Evolutionary conservation across 805 yeast genomes (phyloP), one percentile per base, ranked within the genome.

Genomic region (Candida parachauliodes): DNA sequence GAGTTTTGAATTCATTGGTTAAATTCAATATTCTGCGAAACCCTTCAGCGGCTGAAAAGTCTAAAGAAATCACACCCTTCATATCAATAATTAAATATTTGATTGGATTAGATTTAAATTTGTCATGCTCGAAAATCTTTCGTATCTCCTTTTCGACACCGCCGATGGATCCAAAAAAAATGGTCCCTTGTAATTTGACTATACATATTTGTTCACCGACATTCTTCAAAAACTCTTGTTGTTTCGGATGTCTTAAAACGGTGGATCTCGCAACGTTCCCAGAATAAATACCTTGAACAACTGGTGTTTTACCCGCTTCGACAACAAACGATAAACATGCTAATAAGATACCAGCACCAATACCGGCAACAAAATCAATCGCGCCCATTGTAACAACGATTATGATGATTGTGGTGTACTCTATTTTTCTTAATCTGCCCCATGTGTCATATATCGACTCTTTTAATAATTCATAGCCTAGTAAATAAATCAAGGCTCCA

Each of bases 281-380:
- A 7, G 93, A 82, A 55, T 81, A 88, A 15, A 84, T 76, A 4
- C 89, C 91, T 43, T 78, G 75, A 15, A 93, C 78, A 11, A 91
- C 88, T 21, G 93, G 87, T 31, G 81, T 74, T 28, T 87, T 76
- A 1, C 95, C 88, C 15, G 95, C 93, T 46, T 86, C 94, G 33
- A 89, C 83, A n/a, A 93, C 87, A 65, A 89, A 93, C n/a, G 93
- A 84, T 51, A 91, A 74, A 57, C 96, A 89, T 0, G 98, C 98
- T 39, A 93, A 70, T 24, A 93, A 65, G 18, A 91, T 83, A 34
- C 98, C 98, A 14, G 83, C 89, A 39, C 91, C 64, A 21, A 93
- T 87, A 41, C 98, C 98, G 47, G 80, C 75, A 8, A 93, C 98
- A 57, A 93, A 93, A 62, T 93, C 98, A 74, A 87, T 83, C 1